Evolutionary conservation across 257 asterid genomes (phyloP).

Genomic region (Solanum appendiculatum): DNA sequence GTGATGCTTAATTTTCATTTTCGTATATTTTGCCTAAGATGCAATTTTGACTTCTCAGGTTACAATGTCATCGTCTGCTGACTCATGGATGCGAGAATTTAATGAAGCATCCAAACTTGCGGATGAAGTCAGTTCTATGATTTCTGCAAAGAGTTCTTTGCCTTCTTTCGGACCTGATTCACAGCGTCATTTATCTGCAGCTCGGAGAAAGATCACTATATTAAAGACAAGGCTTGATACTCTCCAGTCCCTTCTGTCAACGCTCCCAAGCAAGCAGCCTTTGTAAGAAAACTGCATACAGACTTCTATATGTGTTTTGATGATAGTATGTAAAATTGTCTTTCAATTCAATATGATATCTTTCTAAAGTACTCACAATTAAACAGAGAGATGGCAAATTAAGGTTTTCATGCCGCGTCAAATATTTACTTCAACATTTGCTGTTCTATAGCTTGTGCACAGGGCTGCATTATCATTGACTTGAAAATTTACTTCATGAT

Average conservation of each 20-base stretch:
- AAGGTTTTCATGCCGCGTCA: not conserved
- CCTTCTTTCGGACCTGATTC: conserved; percentile 9
- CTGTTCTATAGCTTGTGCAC: too few relatives aligned
- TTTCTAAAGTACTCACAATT: not conserved
- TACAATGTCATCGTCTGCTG: conserved; percentile 10
- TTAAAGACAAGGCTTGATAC: conserved; percentile 13
- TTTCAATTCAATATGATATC: not conserved
- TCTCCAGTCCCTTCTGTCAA: conserved; percentile 8
- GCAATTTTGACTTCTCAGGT: not conserved
- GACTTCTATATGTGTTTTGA: not conserved
- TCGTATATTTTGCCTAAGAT: not conserved
- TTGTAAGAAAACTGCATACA: conserved; percentile 2
- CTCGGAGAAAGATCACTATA: conserved; percentile 13
- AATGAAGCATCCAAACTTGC: conserved; percentile 15
- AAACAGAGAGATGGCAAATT: not conserved
- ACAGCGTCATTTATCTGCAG: conserved; percentile 11
- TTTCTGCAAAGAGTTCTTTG: conserved; percentile 1
- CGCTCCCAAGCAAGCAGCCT: conserved; percentile 9
- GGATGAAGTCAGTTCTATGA: conserved; percentile 6
- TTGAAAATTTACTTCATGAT: too few relatives aligned
- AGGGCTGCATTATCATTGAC: too few relatives aligned
- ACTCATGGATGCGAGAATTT: conserved; percentile 13
- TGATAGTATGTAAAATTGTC: not conserved
- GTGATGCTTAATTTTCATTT: not conserved
- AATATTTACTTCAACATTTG: not conserved